Conservation (phyloP, 2,329 filamentous ascomycete species). For the Berkeleyomyces rouxiae region DNA sequence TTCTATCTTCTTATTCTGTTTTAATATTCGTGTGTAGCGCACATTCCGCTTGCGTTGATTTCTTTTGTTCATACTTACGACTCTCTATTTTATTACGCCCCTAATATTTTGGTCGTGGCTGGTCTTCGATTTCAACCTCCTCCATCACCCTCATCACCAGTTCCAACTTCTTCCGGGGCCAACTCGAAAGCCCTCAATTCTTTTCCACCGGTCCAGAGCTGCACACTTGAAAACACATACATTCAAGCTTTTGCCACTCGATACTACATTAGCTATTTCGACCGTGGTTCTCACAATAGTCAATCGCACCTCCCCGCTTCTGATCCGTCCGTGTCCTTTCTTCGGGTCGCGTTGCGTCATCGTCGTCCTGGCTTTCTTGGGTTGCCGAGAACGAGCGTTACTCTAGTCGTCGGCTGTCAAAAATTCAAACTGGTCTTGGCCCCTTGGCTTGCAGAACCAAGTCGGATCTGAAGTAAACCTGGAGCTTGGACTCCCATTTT, state of each 20-base stretch:
- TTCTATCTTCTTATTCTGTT: conserved; percentile 8
- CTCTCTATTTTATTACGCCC: not conserved
- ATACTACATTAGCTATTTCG: no score
- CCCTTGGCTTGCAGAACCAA: not conserved
- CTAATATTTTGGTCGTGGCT: not conserved
- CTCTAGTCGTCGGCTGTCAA: not conserved
- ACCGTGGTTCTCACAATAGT: not conserved
- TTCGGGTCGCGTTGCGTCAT: not conserved
- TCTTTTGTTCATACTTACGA: not conserved
- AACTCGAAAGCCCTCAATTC: not conserved
- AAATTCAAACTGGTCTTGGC: not conserved
- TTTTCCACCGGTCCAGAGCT: not conserved
- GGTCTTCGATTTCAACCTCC: not conserved
- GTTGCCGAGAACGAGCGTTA: not conserved
- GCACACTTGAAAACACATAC: no score
- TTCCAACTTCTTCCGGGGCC: not conserved
- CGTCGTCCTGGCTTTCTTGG: not conserved
- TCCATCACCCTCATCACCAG: not conserved
- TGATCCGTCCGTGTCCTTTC: not conserved
- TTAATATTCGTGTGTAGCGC: not conserved
- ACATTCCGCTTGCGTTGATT: not conserved
- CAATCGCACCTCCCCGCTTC: not conserved
- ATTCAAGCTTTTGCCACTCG: no score
- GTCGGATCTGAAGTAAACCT: not conserved
- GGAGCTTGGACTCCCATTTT: not conserved